Percentiles rank a stretch among this genome's conserved stretches.
These are phyloP conservation scores for Mortierella claussenii DNA, from an alignment of 192 early-diverging fungal species.

Conservation along the genomic window DNA sequence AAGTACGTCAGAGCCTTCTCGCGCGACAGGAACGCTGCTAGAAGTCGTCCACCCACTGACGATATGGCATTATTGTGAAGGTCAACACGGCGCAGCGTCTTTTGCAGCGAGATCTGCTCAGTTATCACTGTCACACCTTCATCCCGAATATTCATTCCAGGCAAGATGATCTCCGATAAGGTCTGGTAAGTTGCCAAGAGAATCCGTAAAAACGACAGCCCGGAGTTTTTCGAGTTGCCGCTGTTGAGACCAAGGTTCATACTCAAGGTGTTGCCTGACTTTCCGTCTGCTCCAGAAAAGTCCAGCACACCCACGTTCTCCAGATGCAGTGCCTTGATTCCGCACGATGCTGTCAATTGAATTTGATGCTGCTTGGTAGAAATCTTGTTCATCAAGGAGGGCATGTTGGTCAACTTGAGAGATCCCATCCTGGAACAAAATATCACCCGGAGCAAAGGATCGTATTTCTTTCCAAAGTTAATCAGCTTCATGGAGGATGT, in stretches of 20 bases:
- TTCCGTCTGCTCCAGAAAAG: slow-evolving; percentile 1
- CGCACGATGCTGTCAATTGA: not conserved
- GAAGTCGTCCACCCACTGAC: slow-evolving; percentile 6
- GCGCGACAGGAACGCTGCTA: slow-evolving; percentile 13
- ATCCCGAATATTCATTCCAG: slow-evolving; percentile 35
- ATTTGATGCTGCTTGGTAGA: not conserved
- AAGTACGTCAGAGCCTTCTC: slow-evolving; percentile 13
- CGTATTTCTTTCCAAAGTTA: slow-evolving; percentile 37
- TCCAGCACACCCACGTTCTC: slow-evolving; percentile 26
- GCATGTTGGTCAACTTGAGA: slow-evolving; percentile 21
- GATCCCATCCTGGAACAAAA: slow-evolving; percentile 25
- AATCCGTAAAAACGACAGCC: slow-evolving; percentile 8
- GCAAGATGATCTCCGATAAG: slow-evolving; percentile 5
- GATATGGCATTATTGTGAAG: slow-evolving; percentile 35
- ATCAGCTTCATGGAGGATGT: slow-evolving; percentile 1
- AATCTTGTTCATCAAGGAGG: slow-evolving; percentile 21
- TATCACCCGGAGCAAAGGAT: slow-evolving; percentile 20
- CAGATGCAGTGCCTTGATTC: slow-evolving; percentile 9
- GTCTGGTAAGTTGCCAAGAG: slow-evolving; percentile 12
- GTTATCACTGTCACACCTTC: slow-evolving; percentile 16
- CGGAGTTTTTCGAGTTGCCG: not conserved
- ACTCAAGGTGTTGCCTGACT: not conserved
- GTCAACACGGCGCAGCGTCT: slow-evolving; percentile 17
- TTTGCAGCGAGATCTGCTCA: slow-evolving; percentile 9
- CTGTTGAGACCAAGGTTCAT: slow-evolving; percentile 5